Evolutionary conservation across 1,284 basidiomycete species (phyloP).

Genomic region (Ceratorhiza oryzae-sativae): DNA sequence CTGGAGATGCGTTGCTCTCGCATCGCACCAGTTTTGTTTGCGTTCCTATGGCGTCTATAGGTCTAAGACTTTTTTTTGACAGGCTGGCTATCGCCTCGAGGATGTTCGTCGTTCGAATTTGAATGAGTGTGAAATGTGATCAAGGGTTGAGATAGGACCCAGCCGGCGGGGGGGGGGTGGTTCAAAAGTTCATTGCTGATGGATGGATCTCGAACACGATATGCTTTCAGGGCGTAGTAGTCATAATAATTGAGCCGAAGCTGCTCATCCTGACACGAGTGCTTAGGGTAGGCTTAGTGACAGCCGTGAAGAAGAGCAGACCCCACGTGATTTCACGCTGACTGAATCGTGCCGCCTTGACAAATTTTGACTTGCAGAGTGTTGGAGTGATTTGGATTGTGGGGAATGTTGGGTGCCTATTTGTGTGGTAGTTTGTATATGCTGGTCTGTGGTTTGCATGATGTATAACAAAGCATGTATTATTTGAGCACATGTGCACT

Average conservation of each 20-base stretch:
- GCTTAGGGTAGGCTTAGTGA: not conserved
- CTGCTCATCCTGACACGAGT: not conserved
- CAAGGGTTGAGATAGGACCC: too few relatives aligned
- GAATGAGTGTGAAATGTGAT: not conserved
- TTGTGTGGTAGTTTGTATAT: not conserved
- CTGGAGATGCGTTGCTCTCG: too few relatives aligned
- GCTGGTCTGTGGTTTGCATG: not conserved
- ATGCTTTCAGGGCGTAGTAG: not conserved
- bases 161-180: too few relatives aligned
- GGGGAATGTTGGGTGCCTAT: not conserved
- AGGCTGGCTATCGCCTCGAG: not conserved
- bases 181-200: too few relatives aligned
- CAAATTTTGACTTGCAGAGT: not conserved
- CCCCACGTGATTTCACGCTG: not conserved
- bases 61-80: not conserved
- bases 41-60: too few relatives aligned
- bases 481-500: not conserved
- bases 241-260: not conserved
- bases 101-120: not conserved
- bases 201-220: not conserved
- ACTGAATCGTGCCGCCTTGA: not conserved
- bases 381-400: not conserved
- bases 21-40: too few relatives aligned
- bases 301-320: not conserved
- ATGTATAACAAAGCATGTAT: constrained; percentile 9